Evolutionary conservation across 352 stramenopile genomes (phyloP).

Genomic region (Phytopythium oedochilum): DNA sequence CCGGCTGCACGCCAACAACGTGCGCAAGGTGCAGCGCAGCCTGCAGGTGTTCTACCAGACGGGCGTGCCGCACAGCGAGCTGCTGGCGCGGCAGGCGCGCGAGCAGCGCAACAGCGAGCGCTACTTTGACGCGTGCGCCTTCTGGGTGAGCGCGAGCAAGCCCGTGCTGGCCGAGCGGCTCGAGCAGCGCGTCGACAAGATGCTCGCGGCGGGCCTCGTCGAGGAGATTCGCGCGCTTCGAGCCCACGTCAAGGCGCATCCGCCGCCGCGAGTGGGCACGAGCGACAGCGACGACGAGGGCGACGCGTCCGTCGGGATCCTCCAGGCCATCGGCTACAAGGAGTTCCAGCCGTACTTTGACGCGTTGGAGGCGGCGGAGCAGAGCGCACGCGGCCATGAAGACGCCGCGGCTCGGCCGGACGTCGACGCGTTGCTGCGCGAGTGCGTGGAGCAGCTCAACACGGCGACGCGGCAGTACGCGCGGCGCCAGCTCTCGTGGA

Average conservation of each 20-base stretch:
- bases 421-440: slow-evolving; percentile 37
- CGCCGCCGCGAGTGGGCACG: slow-evolving; percentile 22
- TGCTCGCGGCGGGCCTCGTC: slow-evolving; percentile 73
- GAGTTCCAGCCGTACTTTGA: slow-evolving; percentile 86
- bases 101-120: slow-evolving; percentile 39
- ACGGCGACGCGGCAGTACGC: slow-evolving; percentile 82
- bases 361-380: slow-evolving; percentile 33
- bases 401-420: slow-evolving; percentile 5
- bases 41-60: slow-evolving; percentile 85
- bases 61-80: slow-evolving; percentile 67
- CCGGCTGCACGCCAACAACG: slow-evolving; percentile 81
- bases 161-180: slow-evolving; percentile 59
- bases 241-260: slow-evolving; percentile 37
- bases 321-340: slow-evolving; percentile 90
- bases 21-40: slow-evolving; percentile 81
- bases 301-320: slow-evolving; percentile 64
- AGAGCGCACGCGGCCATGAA: slow-evolving; percentile 2
- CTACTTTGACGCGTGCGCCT: slow-evolving; percentile 76
- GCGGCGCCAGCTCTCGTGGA: slow-evolving; percentile 83
- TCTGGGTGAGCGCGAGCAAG: slow-evolving; percentile 83
- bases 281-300: slow-evolving; percentile 16
- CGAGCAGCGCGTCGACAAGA: slow-evolving; percentile 65
- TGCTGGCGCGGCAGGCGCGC: slow-evolving; percentile 48
- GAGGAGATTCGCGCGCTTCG: slow-evolving; percentile 71
- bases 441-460: slow-evolving; percentile 77